Percentiles rank a stretch among this genome's conserved stretches.
Conservation (phyloP, 2,329 filamentous ascomycete species). For the Aureobasidium namibiae region DNA sequence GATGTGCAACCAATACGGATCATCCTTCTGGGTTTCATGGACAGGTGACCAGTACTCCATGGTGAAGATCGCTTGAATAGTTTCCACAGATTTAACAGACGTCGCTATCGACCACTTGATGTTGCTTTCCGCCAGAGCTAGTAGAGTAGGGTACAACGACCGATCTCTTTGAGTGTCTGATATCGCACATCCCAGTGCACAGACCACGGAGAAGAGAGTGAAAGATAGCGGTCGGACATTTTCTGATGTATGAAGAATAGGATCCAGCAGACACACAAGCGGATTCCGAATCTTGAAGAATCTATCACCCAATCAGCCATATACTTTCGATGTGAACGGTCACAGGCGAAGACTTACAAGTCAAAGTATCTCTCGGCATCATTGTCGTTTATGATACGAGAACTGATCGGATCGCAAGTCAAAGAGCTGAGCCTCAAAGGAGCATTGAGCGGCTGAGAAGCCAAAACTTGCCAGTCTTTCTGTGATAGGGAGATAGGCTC, state of each 20-base stretch:
- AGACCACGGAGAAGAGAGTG: background rate
- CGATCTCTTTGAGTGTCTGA: background rate
- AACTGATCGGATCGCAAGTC: background rate
- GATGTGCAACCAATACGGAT: conserved; percentile 4
- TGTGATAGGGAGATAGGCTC: background rate
- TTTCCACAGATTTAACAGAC: conserved; percentile 3
- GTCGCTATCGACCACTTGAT: conserved; percentile 7
- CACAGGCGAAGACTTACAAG: background rate
- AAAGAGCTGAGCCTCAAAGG: background rate
- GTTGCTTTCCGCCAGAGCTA: background rate
- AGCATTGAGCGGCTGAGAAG: background rate
- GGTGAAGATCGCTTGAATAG: background rate
- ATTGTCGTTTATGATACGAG: background rate
- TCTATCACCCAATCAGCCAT: background rate
- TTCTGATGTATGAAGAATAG: background rate
- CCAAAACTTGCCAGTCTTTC: background rate
- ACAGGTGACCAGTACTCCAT: background rate
- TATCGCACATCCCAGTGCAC: background rate
- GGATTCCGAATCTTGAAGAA: background rate
- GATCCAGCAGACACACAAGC: background rate
- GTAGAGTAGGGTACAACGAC: background rate
- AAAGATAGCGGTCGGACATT: background rate
- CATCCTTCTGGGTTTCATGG: background rate
- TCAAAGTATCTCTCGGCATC: conserved; percentile 1
- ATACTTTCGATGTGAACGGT: too few species aligned